phyloP scores from a whole-genome alignment of 2,329 filamentous ascomycete genomes.

The Westerdykella sp. region DNA sequence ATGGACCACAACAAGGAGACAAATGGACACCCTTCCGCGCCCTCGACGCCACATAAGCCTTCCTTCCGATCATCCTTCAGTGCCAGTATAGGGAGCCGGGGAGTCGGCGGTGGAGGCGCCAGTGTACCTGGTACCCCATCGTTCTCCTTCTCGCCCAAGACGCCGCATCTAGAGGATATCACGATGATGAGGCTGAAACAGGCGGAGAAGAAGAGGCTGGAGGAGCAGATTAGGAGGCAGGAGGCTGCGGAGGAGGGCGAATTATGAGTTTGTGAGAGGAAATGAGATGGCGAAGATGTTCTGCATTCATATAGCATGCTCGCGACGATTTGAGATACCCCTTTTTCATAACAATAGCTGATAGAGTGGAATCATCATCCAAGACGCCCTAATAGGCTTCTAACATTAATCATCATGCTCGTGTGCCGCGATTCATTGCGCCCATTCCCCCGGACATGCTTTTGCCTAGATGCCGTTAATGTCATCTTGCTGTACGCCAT shows the following conservation, averaged over 20 bases:
- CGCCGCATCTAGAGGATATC: slow-evolving; percentile 35
- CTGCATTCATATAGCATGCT: too few relatives aligned
- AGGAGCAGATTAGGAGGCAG: slow-evolving; percentile 40
- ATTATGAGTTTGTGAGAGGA: too few relatives aligned
- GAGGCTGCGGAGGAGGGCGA: slow-evolving; percentile 28
- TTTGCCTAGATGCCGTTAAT: too few relatives aligned
- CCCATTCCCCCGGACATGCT: too few relatives aligned
- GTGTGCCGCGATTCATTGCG: too few relatives aligned
- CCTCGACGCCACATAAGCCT: slow-evolving; percentile 23
- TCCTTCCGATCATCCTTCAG: slow-evolving; percentile 25
- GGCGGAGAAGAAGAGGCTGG: slow-evolving; percentile 40
- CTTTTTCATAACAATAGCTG: too few relatives aligned
- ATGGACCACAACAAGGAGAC: not conserved
- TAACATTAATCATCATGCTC: too few relatives aligned
- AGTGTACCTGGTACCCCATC: slow-evolving; percentile 32
- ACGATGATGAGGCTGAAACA: slow-evolving; percentile 42
- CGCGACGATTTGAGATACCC: too few relatives aligned
- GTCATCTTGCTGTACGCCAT: too few relatives aligned
- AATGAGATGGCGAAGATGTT: too few relatives aligned
- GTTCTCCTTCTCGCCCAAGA: slow-evolving; percentile 40
- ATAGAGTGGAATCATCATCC: too few relatives aligned
- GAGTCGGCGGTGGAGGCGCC: slow-evolving; percentile 12
- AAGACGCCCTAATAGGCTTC: too few relatives aligned
- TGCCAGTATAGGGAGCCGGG: slow-evolving; percentile 1
- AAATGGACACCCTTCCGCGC: slow-evolving; percentile 13